Conservation (phyloP, 2,329 filamentous ascomycete genomes). For the Cladobotryum protrusum region DNA sequence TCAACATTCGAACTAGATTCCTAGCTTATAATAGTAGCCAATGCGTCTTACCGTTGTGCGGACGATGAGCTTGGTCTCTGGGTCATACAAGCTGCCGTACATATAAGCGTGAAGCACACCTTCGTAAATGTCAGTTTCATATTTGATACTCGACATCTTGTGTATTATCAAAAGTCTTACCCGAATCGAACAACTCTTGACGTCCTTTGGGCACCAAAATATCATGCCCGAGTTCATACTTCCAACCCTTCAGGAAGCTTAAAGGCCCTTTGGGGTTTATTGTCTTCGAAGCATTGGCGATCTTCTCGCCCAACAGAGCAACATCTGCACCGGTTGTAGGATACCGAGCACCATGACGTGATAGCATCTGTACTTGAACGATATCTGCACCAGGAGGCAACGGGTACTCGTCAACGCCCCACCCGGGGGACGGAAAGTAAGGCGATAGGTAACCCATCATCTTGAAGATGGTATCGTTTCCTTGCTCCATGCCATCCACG, state of each 20-base stretch:
- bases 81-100: constrained; percentile 65
- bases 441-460: constrained; percentile 62
- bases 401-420: constrained; percentile 67
- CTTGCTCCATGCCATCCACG: constrained; percentile 50
- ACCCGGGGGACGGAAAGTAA: constrained; percentile 66
- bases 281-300: constrained; percentile 47
- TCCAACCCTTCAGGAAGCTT: constrained; percentile 63
- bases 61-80: constrained; percentile 65
- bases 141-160: no score
- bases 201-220: constrained; percentile 68
- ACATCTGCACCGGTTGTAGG: constrained; percentile 57
- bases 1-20: background rate
- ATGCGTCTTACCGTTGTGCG: constrained; percentile 51
- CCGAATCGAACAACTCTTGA: constrained; percentile 65
- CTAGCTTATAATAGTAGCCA: no score
- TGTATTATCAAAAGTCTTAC: constrained; percentile 18
- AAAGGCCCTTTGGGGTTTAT: constrained; percentile 53
- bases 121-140: constrained; percentile 13
- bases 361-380: constrained; percentile 64
- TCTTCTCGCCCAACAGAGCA: constrained; percentile 47
- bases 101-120: constrained; percentile 67
- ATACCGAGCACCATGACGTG: constrained; percentile 68
- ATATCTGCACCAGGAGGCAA: constrained; percentile 62
- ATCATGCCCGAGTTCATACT: constrained; percentile 61
- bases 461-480: constrained; percentile 62